phyloP scores from a whole-genome alignment of 2,329 filamentous ascomycete genomes.

The Penicillium sp. region DNA sequence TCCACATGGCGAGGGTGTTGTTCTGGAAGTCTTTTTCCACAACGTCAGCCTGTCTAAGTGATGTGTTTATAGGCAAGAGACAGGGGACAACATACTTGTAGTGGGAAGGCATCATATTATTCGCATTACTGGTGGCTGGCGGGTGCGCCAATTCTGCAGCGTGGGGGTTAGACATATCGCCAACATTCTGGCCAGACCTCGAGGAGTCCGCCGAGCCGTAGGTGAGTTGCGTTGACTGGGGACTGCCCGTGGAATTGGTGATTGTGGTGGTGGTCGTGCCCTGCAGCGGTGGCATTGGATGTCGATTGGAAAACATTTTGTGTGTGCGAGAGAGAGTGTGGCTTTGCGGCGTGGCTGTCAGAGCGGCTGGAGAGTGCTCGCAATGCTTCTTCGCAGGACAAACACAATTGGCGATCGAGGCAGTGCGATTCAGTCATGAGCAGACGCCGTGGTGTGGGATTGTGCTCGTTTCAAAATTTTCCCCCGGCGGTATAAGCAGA shows the following conservation, averaged over 20 bases:
- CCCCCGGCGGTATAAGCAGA: neutral
- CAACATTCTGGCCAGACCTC: neutral
- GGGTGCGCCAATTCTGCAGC: neutral
- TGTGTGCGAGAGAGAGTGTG: neutral
- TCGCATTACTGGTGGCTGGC: neutral
- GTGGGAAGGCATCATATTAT: slow-evolving; percentile 2
- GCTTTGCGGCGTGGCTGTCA: neutral
- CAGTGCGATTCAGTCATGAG: neutral
- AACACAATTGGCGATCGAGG: neutral
- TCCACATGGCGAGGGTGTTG: slow-evolving; percentile 51
- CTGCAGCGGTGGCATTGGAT: slow-evolving; percentile 1
- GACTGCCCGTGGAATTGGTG: slow-evolving; percentile 6
- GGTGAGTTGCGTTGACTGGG: slow-evolving; percentile 5
- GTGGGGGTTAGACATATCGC: slow-evolving; percentile 3
- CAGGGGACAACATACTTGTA: slow-evolving; percentile 12
- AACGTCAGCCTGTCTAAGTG: neutral
- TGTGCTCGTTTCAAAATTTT: too few species aligned
- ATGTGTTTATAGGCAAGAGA: neutral
- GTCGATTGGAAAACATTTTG: slow-evolving; percentile 14
- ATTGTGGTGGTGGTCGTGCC: neutral
- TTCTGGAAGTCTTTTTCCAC: slow-evolving; percentile 27
- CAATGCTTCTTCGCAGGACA: neutral
- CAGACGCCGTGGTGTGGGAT: neutral
- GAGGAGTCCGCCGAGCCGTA: slow-evolving; percentile 9
- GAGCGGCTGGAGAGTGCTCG: too few species aligned